These are phyloP conservation scores for Gynostemma pentaphyllum DNA, from an alignment of 306 rosid species.

Conservation along the genomic window DNA sequence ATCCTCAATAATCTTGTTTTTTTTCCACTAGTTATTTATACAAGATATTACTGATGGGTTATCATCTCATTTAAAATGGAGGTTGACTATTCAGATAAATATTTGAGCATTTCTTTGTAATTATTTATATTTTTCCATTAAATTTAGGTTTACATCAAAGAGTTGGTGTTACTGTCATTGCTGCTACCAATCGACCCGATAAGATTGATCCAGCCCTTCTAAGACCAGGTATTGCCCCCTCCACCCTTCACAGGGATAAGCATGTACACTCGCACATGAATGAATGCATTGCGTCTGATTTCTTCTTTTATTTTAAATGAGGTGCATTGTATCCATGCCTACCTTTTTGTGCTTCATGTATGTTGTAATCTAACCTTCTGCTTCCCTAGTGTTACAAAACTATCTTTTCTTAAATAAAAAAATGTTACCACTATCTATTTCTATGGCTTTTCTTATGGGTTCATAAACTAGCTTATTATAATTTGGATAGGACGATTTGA, in stretches of 20 bases:
- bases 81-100: background rate
- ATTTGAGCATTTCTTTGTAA: slow-evolving; percentile 2
- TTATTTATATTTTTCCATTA: slow-evolving; percentile 5
- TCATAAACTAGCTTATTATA: background rate
- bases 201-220: slow-evolving; percentile 82
- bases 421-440: background rate
- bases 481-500: slow-evolving; percentile 73
- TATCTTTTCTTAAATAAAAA: background rate
- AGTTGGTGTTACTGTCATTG: slow-evolving; percentile 74
- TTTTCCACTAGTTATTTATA: background rate
- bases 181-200: slow-evolving; percentile 94
- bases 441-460: background rate
- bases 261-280: background rate
- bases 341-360: no score
- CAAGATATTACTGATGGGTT: background rate
- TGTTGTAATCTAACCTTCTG: no score
- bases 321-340: no score
- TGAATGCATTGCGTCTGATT: background rate
- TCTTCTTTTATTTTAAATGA: background rate
- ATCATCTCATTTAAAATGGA: background rate
- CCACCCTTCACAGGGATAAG: background rate
- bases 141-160: slow-evolving; percentile 74
- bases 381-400: no score
- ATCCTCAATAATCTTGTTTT: background rate
- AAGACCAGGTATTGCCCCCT: slow-evolving; percentile 54